These are phyloP conservation scores for Prunus persica DNA, from an alignment of 306 rosid genomes.

Conservation along the genomic window Prunus_persica_NCBIv2 NC_034009.1:27335001-27335500, in stretches of 20 bases:
- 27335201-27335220: not conserved
- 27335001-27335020: no score
- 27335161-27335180: not conserved
- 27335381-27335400: conserved; percentile 70
- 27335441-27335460: not conserved
- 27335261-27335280: not conserved
- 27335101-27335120: not conserved
- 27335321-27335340: conserved; percentile 62
- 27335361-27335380: conserved; percentile 66
- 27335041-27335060: not conserved
- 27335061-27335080: not conserved
- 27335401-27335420: conserved; percentile 22
- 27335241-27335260: not conserved
- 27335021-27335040: no score
- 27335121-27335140: not conserved
- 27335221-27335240: not conserved
- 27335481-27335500: conserved; percentile 15
- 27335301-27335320: conserved; percentile 41
- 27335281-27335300: not conserved
- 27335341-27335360: conserved; percentile 68
- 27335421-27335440: not conserved
- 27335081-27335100: not conserved
- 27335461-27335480: conserved; percentile 25
- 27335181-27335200: not conserved
- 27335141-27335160: not conserved